Evolutionary conservation across 768 basidiomycete species (phyloP), one percentile per base, ranked within the genome.

Genomic region (Trametes villosa): DNA sequence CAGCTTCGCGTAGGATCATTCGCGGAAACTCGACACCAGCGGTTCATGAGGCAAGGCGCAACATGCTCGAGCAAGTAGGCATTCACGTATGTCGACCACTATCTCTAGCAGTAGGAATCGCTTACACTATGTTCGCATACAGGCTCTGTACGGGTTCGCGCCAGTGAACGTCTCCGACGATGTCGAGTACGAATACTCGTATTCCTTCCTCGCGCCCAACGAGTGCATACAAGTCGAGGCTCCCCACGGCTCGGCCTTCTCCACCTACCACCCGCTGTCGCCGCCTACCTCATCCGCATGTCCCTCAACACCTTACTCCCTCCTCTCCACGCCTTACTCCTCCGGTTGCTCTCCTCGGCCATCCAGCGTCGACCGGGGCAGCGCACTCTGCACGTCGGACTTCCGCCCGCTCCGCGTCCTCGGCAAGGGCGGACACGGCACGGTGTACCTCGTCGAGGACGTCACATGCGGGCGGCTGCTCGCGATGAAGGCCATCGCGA

Each of bases 401-500:
- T 71, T 71, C 57, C 36, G 53, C 26, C 52, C 65, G 9, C 51
- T 69, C 41, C 62, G 61, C 48, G 27, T 44, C 34, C 56, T 71
- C 22, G 70, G 70, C 11, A 62, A 45, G 31, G 70, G 70, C 33
- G 63, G 63, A 2, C 65, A 63, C 31, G 70, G 68, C 1, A 53
- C 59, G 17, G 70, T 71, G 4, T 69, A 67, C 53, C 64, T 66
- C 33, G 70, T 69, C 18, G 58, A 67, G 34, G 67, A 71, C 61
- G 50, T 56, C 41, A 47, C 64, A 17, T 60, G 65, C 18, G 56
- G 51, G n/a, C 38, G 53, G 29, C 34, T 41, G 20, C 50, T 65
- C 26, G 68, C 68, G 36, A 56, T 69, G 60, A 69, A 69, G 62
- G 63, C 63, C n/a, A 61, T 69, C 44, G 62, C 60, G 44, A 69